Base-by-base conservation (phyloP, 1,139 yeast genomes). In the Geotrichum reessii region DNA sequence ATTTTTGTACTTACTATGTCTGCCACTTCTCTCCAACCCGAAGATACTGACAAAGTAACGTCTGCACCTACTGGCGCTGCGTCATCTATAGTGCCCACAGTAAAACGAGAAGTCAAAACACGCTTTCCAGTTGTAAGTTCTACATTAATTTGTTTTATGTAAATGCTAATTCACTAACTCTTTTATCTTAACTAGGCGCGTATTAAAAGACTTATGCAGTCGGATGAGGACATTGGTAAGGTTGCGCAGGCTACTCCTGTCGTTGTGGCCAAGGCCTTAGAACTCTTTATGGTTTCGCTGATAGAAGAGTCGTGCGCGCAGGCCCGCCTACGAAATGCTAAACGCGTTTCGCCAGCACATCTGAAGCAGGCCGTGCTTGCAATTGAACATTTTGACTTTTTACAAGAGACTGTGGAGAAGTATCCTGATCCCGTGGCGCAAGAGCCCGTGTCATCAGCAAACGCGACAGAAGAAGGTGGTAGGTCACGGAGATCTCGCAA, bases 201-300 rank as follows among this genome's bases (percentile, higher is more conserved):
- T 63, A 92, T 93, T 70, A 93, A 93, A 76, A 88, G 95, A 69
- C 83, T 93, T 60, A 92, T 93, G 97, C 99, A 93, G 71, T 86
- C 96, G 55, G 99, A 93, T 72, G 99, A 93, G 66, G 99, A 93
- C 65, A 92, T 93, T 54, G 99, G 99, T 4, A 93, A 93, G 72
- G 99, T 95, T 17, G 97, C 99, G 9, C 98, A 92, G 71, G 98
- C 97, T 3, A 93, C 99, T 2, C 99, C 99, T 0, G 87, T 93
- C 25, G 92, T 92, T 33, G 97, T 93, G 12, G 97, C 99, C 9
- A 81, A 97, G 63, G 97, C 98, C 0, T 78, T 93, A 58, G 99
- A 93, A 74, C 82, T 90, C 62, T 93, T 93, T 71, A 84, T 93
- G 82, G 91, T 96, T 58, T 83, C 93, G 60, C 78, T 95, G 62